Evolutionary conservation across 2,329 filamentous ascomycete genomes (phyloP), one percentile per base, ranked within the genome.

Genomic region (Penicillium freii): DNA sequence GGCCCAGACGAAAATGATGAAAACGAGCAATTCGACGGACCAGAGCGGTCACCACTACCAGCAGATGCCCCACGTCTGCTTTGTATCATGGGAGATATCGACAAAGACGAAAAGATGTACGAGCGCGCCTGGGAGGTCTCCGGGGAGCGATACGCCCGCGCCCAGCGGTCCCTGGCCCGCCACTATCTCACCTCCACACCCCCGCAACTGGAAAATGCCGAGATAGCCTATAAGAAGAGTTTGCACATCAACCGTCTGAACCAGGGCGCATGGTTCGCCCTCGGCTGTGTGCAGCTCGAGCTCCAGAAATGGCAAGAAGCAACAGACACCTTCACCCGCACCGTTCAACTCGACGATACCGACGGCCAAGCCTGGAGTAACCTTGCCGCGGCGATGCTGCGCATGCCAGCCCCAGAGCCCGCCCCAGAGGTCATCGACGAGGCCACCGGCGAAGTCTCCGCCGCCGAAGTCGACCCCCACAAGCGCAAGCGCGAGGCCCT

Each of bases 331-430:
- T 99, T 95, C 73, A 86, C 87, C 9, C 84, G 92, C 23, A 88
- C 89, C 9, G 92, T 99, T 11, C 87, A 90, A 64, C 82, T 90
- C 11, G 94, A 96, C 47, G 92, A 95, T 27, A 87, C 88, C 51
- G 92, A 97, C 69, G 93, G 92, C 0, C 87, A 96, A 69, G 91
- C 91, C 0, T 99, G 94, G 91, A 95, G 90, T 67, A 99, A 99
- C 70, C 82, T 99, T 23, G 94, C 92, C 0, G 92, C 89, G 2
- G 88, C 93, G 0, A 82, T 97, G 1, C 84, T 92, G 84, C 73
- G 81, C 40, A 65, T 69, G 13, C 63, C 72, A 15, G 60, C 82
- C 42, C 66, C 70, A 3, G 68, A 72, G 45, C 56, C 62, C 54
- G 61, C 67, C 29, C 63, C 64, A 47, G 61, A 71, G 25, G 62